Conservation (phyloP, 2,329 filamentous ascomycete genomes). For the Davidsoniella virescens region DNA sequence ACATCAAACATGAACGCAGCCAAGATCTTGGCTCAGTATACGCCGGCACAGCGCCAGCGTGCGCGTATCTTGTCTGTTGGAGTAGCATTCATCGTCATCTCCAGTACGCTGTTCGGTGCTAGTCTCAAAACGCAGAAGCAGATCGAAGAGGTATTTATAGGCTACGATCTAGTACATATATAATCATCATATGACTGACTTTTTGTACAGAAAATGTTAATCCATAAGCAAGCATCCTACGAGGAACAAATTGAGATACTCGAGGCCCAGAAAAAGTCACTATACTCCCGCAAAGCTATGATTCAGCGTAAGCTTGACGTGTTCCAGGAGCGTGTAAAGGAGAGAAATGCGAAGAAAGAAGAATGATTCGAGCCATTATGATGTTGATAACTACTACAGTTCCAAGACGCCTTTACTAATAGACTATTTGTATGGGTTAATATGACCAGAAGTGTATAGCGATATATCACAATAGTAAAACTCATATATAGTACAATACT, state of each 20-base stretch:
- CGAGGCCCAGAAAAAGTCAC: constrained; percentile 24
- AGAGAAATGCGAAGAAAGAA: constrained; percentile 18
- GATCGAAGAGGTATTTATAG: constrained; percentile 24
- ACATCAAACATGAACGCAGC: background rate
- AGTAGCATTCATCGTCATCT: constrained; percentile 29
- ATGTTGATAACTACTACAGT: too few species aligned
- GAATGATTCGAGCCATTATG: too few species aligned
- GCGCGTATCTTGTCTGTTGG: constrained; percentile 23
- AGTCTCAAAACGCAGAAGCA: constrained; percentile 32
- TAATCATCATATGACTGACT: background rate
- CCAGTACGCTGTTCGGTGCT: constrained; percentile 32
- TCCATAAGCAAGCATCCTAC: constrained; percentile 20
- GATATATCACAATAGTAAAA: too few species aligned
- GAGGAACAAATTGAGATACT: constrained; percentile 30
- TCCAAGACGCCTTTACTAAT: too few species aligned
- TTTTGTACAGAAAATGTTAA: constrained; percentile 13
- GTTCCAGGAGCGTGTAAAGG: constrained; percentile 24
- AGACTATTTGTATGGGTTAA: too few species aligned
- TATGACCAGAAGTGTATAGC: too few species aligned
- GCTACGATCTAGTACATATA: background rate
- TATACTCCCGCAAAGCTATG: constrained; percentile 24
- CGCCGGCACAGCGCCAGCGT: constrained; percentile 5
- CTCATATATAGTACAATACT: too few species aligned
- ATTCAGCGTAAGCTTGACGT: constrained; percentile 28
- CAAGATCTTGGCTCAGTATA: background rate